These are phyloP conservation scores for Lactarius psammicola DNA, from an alignment of 768 basidiomycete species.

Conservation along the genomic window DNA sequence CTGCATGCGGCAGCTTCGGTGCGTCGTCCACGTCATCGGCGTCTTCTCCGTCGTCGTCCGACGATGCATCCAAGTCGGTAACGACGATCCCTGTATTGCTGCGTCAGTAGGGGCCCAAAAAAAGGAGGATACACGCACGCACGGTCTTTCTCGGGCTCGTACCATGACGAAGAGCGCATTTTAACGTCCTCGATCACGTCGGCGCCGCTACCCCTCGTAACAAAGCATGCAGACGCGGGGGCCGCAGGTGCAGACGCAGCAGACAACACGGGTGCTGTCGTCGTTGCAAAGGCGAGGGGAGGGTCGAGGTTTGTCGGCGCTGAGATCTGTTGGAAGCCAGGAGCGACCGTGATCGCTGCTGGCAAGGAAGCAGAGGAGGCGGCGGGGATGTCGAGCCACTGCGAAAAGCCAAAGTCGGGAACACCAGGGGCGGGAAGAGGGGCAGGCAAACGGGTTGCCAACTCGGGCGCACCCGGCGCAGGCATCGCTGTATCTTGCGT, in stretches of 20 bases:
- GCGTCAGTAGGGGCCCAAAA: neutral
- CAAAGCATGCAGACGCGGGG: too few species aligned
- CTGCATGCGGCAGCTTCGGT: slow-evolving; percentile 20
- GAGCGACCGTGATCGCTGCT: neutral
- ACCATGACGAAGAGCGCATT: slow-evolving; percentile 30
- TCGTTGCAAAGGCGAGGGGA: neutral
- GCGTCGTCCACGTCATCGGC: slow-evolving; percentile 9
- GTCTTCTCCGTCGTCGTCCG: slow-evolving; percentile 28
- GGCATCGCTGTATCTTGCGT: neutral
- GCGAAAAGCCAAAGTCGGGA: neutral
- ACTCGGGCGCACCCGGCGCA: neutral
- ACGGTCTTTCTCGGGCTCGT: slow-evolving; percentile 30
- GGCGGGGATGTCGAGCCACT: neutral
- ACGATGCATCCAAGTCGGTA: slow-evolving; percentile 28
- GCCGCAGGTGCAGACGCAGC: too few species aligned
- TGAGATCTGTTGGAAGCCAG: neutral
- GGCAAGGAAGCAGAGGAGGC: neutral
- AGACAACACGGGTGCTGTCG: too few species aligned
- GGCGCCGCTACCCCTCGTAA: too few species aligned
- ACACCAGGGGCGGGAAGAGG: neutral
- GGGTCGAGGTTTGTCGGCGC: neutral
- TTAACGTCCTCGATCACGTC: slow-evolving; percentile 14
- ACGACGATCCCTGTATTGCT: slow-evolving; percentile 30
- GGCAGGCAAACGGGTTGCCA: too few species aligned
- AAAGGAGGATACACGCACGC: slow-evolving; percentile 1